Evolutionary conservation across 1,284 basidiomycete genomes (phyloP).

Genomic region (Trichosporon ovoides): DNA sequence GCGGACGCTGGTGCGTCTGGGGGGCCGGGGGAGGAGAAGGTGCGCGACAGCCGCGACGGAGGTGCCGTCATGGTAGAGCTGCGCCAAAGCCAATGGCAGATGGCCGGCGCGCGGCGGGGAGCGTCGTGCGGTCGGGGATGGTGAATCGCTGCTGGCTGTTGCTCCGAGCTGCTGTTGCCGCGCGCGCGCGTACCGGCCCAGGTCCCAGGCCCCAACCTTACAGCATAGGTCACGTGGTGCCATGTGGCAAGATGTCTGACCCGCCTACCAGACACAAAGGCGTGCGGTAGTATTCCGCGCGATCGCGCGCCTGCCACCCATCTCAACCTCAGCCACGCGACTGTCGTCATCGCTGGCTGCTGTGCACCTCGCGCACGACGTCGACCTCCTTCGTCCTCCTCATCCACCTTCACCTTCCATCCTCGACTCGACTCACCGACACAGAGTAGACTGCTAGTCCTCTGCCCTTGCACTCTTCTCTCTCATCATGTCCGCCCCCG

Average conservation of each 20-base stretch:
- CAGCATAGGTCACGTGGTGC: background rate
- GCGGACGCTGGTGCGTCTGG: background rate
- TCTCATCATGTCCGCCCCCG: conserved; percentile 70
- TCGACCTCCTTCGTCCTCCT: background rate
- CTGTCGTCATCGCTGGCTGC: conserved; percentile 7
- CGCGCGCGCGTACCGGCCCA: too few species aligned
- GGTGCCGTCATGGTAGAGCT: background rate
- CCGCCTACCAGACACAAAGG: background rate
- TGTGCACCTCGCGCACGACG: background rate
- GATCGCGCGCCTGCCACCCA: background rate
- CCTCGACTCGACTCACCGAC: background rate
- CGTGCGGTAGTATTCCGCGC: background rate
- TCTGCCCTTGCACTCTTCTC: conserved; percentile 37
- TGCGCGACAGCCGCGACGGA: conserved; percentile 2
- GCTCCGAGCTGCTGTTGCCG: too few species aligned
- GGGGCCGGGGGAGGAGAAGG: background rate
- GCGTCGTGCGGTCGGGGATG: too few species aligned
- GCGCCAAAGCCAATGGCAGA: conserved; percentile 2
- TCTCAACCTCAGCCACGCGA: background rate
- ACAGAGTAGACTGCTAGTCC: conserved; percentile 46
- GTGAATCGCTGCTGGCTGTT: too few species aligned
- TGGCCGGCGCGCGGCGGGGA: background rate
- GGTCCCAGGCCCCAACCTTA: background rate
- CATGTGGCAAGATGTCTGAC: background rate
- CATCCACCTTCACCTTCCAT: background rate